phyloP scores from a whole-genome alignment of 163 green algal genomes.

The Scenedesmus sp. region DNA sequence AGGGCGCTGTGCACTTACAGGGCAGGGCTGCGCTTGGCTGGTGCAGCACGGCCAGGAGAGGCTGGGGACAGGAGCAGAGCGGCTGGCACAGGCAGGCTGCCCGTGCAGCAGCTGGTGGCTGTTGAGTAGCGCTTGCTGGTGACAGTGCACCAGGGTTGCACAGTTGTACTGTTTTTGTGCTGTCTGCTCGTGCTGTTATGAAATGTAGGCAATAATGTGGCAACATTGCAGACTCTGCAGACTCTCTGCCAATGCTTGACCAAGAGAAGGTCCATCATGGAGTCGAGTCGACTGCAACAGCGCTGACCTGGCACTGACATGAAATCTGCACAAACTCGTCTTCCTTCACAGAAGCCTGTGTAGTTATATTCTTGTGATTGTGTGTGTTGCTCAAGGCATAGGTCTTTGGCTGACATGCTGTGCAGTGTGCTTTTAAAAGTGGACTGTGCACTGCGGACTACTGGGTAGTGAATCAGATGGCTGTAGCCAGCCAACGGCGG shows the following conservation, averaged over 20 bases:
- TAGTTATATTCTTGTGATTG: too few relatives aligned
- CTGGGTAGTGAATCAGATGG: background rate
- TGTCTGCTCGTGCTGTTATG: background rate
- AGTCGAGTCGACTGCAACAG: background rate
- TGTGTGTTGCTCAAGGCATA: too few relatives aligned
- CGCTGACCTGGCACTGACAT: background rate
- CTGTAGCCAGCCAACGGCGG: background rate
- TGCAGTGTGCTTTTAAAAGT: background rate
- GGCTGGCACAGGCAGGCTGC: background rate
- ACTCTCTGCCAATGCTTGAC: too few relatives aligned
- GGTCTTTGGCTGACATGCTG: too few relatives aligned
- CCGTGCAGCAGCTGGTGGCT: background rate
- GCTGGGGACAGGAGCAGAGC: background rate
- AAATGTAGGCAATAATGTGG: background rate
- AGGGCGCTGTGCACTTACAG: conserved; percentile 24
- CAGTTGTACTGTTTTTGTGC: background rate
- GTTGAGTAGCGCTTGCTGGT: background rate
- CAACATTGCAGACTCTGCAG: too few relatives aligned
- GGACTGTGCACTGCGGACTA: background rate
- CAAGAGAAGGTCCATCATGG: too few relatives aligned
- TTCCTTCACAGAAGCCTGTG: too few relatives aligned
- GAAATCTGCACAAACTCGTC: too few relatives aligned
- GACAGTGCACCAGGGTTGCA: background rate
- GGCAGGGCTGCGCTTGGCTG: conserved; percentile 1
- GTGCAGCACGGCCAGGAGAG: background rate